A percentile compares a stretch with the other conserved stretches of the same genome.
Conservation (phyloP, 441 rosid genomes). For the Daphne laureola region DNA sequence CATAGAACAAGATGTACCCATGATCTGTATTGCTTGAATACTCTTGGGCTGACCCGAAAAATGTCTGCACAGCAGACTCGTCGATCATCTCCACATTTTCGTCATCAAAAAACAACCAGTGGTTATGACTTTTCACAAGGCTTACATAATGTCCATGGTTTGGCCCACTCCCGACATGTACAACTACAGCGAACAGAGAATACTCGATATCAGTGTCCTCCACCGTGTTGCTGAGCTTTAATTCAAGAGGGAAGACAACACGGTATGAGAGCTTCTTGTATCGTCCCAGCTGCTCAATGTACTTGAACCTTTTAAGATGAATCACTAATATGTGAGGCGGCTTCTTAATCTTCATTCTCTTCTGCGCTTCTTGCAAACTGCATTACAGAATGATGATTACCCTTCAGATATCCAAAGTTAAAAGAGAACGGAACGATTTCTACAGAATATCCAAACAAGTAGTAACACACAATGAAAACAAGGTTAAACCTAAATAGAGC, state of each 20-base stretch:
- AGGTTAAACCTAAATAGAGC: background rate
- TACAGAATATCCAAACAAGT: background rate
- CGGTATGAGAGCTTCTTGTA: slow-evolving; percentile 84
- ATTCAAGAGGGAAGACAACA: slow-evolving; percentile 80
- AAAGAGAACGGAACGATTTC: too few species aligned
- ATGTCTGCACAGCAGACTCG: slow-evolving; percentile 85
- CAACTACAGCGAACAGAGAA: slow-evolving; percentile 91
- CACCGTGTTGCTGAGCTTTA: slow-evolving; percentile 80
- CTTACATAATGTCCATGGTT: slow-evolving; percentile 94
- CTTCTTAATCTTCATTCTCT: slow-evolving; percentile 95
- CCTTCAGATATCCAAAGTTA: background rate
- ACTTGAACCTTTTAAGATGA: slow-evolving; percentile 85
- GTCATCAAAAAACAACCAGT: slow-evolving; percentile 87
- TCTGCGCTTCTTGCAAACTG: slow-evolving; percentile 96
- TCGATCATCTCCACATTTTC: slow-evolving; percentile 91
- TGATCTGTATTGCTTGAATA: slow-evolving; percentile 84
- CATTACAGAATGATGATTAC: slow-evolving; percentile 9
- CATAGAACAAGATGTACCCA: slow-evolving; percentile 87
- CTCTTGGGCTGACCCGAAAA: slow-evolving; percentile 90
- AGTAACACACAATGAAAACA: background rate
- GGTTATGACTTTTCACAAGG: slow-evolving; percentile 85
- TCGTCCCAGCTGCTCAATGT: slow-evolving; percentile 82
- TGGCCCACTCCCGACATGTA: slow-evolving; percentile 93
- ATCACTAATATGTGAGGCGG: slow-evolving; percentile 79
- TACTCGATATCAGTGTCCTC: slow-evolving; percentile 82